Evolutionary conservation across 495 filamentous ascomycete species (phyloP), one percentile per base, ranked within the genome.

Genomic region (Talaromyces nanjingensis): DNA sequence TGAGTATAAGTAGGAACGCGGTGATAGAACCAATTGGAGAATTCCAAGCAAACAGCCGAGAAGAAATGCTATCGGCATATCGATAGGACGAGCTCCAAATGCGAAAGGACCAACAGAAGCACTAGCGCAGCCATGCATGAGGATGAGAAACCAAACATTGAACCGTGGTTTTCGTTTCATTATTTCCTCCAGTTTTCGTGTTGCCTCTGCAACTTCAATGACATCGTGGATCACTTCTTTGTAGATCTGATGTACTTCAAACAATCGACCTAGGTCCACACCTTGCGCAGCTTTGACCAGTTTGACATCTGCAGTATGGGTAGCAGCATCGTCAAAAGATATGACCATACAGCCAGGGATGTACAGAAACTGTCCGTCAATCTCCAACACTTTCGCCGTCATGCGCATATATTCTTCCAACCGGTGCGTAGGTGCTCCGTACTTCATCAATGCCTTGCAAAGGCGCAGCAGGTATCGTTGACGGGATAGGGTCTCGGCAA

Each of bases 261-360:
- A 83, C 29, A 98, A 80, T 64, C 88, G 90, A 7, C 91, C 91
- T 9, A 98, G 79, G 73, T 98, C 89, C 52, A 97, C 83, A 0
- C 90, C 92, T 71, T 92, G 90, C 2, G 73, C 74, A 7, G 84
- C 81, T 31, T 90, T 85, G 12, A 98, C 88, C 52, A 98, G 85
- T 73, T 94, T 93, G 60, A 97, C 90, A 72, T 96, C 93, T 6
- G 92, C 92, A 8, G 93, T 97, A 69, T 97, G 93, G 8, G 91
- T 96, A 25, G 87, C 83, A 25, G 84, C 81, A 75, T 98, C 93
- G 69, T 96, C 93, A 70, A 98, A 97, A 4, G 91, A 92, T 64
- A 96, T 88, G 65, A 98, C 90, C 93, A 97, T 98, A 69, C 91
- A 96, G 20, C 91, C 91, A 2, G 93, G 93, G 24, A 97, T 87